Evolutionary conservation across 129 eudicot species (phyloP).

Genomic region (Erigeron canadensis): DNA sequence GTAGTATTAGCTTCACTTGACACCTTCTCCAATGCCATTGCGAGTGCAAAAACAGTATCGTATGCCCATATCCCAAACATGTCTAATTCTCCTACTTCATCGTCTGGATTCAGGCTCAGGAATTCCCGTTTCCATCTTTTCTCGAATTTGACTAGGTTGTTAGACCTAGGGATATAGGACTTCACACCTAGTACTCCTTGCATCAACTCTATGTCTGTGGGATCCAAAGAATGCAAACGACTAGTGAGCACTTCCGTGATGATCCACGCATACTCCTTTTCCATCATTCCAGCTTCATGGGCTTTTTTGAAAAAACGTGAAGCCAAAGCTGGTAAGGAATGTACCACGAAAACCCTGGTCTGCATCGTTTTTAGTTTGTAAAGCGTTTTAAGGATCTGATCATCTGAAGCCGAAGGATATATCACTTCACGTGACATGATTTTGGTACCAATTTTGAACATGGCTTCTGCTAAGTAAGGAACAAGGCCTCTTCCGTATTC

Average conservation of each 20-base stretch:
- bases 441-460: background rate
- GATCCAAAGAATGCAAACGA: constrained; percentile 4
- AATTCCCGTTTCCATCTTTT: constrained; percentile 19
- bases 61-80: constrained; percentile 6
- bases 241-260: constrained; percentile 15
- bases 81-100: background rate
- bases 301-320: constrained; percentile 11
- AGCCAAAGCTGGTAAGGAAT: background rate
- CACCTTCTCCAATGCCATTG: constrained; percentile 11
- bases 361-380: constrained; percentile 13
- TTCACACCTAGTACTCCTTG: constrained; percentile 17
- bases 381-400: constrained; percentile 11
- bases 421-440: background rate
- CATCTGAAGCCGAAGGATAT: constrained; percentile 14
- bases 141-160: constrained; percentile 1
- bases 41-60: constrained; percentile 7
- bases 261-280: constrained; percentile 17
- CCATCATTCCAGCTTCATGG: constrained; percentile 18
- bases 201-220: background rate
- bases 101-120: background rate
- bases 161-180: background rate
- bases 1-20: background rate
- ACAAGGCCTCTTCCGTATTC: constrained; percentile 11
- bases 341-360: constrained; percentile 15
- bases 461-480: constrained; percentile 34